Percentiles rank a stretch among this genome's conserved stretches.
These are phyloP conservation scores for Immersiporthe knoxdaviesiana DNA, from an alignment of 2,329 filamentous ascomycete species.

Conservation along the genomic window DNA sequence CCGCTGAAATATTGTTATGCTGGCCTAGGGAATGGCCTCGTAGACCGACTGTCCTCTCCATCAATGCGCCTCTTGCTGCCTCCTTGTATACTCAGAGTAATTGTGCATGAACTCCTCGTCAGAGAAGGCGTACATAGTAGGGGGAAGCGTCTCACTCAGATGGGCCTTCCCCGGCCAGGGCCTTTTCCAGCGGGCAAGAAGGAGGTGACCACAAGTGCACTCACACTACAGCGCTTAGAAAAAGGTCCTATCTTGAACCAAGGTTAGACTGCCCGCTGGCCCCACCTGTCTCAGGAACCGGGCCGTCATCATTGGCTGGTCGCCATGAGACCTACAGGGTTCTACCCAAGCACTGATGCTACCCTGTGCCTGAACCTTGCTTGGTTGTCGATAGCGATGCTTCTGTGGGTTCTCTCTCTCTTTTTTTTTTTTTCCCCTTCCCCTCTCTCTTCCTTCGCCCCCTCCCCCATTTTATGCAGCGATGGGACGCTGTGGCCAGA, in stretches of 20 bases:
- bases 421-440: too few relatives aligned
- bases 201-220: not conserved
- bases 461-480: not conserved
- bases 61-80: not conserved
- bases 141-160: not conserved
- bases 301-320: constrained; percentile 11
- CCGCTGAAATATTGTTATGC: too few relatives aligned
- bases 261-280: not conserved
- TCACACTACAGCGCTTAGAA: not conserved
- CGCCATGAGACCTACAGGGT: not conserved
- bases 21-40: not conserved
- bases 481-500: not conserved
- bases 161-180: not conserved
- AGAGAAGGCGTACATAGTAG: not conserved
- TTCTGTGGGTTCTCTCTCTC: not conserved
- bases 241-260: not conserved
- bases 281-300: constrained; percentile 13
- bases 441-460: not conserved
- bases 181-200: not conserved
- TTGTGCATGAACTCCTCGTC: not conserved
- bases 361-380: not conserved
- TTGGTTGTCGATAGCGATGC: not conserved
- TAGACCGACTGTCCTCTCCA: too few relatives aligned
- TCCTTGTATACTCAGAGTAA: not conserved
- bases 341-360: not conserved